These are phyloP conservation scores for Candida mesenterica DNA, from an alignment of 1,139 yeast species.

Conservation along the genomic window DNA sequence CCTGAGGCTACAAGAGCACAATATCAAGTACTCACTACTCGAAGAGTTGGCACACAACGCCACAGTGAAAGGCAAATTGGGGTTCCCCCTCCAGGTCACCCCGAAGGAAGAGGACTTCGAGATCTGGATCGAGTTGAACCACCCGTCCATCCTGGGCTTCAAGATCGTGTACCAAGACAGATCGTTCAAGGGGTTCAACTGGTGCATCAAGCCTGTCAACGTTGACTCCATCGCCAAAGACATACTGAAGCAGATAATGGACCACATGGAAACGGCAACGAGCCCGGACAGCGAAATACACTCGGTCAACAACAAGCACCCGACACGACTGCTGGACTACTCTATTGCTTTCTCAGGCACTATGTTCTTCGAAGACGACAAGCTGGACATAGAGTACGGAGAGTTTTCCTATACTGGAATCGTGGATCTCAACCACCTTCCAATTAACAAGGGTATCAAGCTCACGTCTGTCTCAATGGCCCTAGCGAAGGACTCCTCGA, in stretches of 20 bases:
- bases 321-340: conserved; percentile 21
- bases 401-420: conserved; percentile 25
- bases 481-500: neutral
- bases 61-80: conserved; percentile 24
- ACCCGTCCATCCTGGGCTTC: conserved; percentile 33
- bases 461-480: conserved; percentile 12
- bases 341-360: conserved; percentile 24
- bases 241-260: conserved; percentile 2
- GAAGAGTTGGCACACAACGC: conserved; percentile 26
- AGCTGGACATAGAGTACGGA: conserved; percentile 18
- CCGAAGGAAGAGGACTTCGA: conserved; percentile 11
- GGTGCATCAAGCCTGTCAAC: conserved; percentile 32
- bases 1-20: conserved; percentile 18
- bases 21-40: conserved; percentile 29
- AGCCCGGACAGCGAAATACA: conserved; percentile 20
- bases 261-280: conserved; percentile 4
- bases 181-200: conserved; percentile 11
- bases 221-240: conserved; percentile 14
- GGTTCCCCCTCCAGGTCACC: conserved; percentile 26
- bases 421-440: conserved; percentile 34
- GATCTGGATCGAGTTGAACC: conserved; percentile 32
- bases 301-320: conserved; percentile 8
- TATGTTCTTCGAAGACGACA: conserved; percentile 18
- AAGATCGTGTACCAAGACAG: conserved; percentile 14
- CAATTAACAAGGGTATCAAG: conserved; percentile 33